These are phyloP conservation scores for Coemansia sp. DNA, from an alignment of 192 early-diverging fungal species.

Conservation along the genomic window DNA sequence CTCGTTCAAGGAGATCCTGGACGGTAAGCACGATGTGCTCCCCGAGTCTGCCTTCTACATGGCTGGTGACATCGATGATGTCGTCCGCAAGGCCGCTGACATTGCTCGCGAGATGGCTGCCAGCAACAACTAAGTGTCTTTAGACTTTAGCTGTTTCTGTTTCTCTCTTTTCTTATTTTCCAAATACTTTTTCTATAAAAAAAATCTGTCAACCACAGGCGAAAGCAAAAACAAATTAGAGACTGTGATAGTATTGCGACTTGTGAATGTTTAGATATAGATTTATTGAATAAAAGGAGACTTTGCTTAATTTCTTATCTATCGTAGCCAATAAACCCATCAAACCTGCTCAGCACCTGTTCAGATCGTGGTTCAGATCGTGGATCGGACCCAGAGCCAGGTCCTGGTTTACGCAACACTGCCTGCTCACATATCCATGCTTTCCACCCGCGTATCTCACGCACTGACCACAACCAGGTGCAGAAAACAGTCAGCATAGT, in stretches of 20 bases:
- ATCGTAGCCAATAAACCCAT: too few relatives aligned
- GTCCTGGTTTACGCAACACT: neutral
- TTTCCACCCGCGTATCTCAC: neutral
- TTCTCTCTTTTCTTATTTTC: slow-evolving; percentile 5
- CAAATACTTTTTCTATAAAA: neutral
- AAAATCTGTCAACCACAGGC: neutral
- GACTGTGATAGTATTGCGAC: too few relatives aligned
- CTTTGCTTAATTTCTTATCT: too few relatives aligned
- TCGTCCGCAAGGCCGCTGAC: slow-evolving; percentile 84
- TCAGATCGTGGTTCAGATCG: too few relatives aligned
- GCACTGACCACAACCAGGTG: slow-evolving; percentile 65
- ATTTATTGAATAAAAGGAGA: too few relatives aligned
- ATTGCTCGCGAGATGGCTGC: slow-evolving; percentile 70
- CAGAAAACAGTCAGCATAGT: slow-evolving; percentile 82
- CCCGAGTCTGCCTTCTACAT: slow-evolving; percentile 98
- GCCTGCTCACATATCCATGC: too few relatives aligned
- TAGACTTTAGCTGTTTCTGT: neutral
- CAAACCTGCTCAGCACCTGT: too few relatives aligned
- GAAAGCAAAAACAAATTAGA: too few relatives aligned
- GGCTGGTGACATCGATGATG: slow-evolving; percentile 96
- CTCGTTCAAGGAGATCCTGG: slow-evolving; percentile 96
- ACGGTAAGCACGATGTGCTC: slow-evolving; percentile 93
- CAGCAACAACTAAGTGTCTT: slow-evolving; percentile 39
- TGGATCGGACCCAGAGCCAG: neutral
- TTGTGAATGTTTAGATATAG: too few relatives aligned